A percentile compares a stretch with the other conserved stretches of the same genome.
Evolutionary conservation across 352 stramenopile species (phyloP).

Genomic region (Globisporangium abappressorium): DNA sequence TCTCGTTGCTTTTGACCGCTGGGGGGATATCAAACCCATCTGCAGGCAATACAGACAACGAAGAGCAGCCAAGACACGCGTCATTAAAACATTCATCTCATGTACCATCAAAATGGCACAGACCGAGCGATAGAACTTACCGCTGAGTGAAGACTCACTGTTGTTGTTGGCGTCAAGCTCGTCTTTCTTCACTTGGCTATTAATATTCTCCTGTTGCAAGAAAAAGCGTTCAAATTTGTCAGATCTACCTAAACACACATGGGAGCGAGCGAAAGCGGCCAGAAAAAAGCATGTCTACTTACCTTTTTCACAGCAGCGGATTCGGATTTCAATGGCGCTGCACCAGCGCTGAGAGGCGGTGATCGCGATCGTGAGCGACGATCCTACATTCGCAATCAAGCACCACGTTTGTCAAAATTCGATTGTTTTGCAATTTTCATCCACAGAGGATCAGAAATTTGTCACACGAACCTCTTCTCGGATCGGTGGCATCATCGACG

Average conservation of each 20-base stretch:
- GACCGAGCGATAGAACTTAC: not conserved
- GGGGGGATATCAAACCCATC: conserved; percentile 15
- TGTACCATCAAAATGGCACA: not conserved
- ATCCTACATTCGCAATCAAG: not conserved
- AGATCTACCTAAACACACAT: not conserved
- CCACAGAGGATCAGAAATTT: not conserved
- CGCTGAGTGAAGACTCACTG: conserved; percentile 10
- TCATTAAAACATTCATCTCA: not conserved
- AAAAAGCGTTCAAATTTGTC: not conserved
- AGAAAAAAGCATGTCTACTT: not conserved
- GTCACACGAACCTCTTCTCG: conserved; percentile 7
- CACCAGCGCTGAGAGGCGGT: not conserved
- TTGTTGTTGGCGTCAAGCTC: not conserved
- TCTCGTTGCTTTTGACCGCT: not conserved
- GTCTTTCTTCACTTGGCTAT: not conserved
- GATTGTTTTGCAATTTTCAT: not conserved
- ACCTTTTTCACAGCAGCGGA: not conserved
- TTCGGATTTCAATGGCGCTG: not conserved
- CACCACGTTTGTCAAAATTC: not conserved
- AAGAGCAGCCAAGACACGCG: not conserved
- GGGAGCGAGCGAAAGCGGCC: not conserved
- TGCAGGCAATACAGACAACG: not conserved
- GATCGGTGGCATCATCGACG: conserved; percentile 1
- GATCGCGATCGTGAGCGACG: not conserved
- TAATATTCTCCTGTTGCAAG: conserved; percentile 4